Evolutionary conservation across 2,329 filamentous ascomycete genomes (phyloP), one percentile per base, ranked within the genome.

Genomic region (Thielaviopsis punctulata): DNA sequence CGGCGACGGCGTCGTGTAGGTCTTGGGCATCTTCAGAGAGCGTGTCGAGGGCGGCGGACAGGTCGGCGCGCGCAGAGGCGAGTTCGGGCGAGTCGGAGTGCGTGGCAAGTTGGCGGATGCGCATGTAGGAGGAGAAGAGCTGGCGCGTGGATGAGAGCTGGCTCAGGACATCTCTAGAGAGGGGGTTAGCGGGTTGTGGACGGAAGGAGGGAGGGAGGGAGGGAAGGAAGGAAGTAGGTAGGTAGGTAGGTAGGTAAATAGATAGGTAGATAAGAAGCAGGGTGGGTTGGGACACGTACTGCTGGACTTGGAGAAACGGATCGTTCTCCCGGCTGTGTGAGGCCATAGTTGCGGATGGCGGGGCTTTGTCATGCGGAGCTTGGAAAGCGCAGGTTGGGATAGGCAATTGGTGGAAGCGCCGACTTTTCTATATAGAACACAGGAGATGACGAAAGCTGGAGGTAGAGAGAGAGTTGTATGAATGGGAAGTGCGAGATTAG

Each of bases 111-210:
- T 88, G 92, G 62, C 88, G 86, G 69, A 98, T 98, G 63, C 92
- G 90, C 44, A 95, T 77, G 71, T 95, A 98, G 15, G 89, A 95
- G 57, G 85, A 82, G 73, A 95, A 95, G 53, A 95, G 80, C 50
- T 89, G 82, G 9, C 90, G 83, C 51, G 86, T 84, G 13, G 79
- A 79, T 58, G 83, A 76, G 57, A 98, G 80, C 56, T 93, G 84
- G 57, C 80, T 71, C 59, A 94, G 81, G 59, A 96, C 86, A 69
- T 98, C 92, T 68, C 88, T 95, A 64, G 55, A 47, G 23, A 22
- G 15, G 44, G 46, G 46, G 44, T 57, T 43, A 56, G 50, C 30
- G 48, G 33, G 30, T 51, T 51, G 19, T 30, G 13, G 46, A 19
- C 53, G 51, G 56, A 44, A 36, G 30, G 15, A 27, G 36, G 13